Evolutionary conservation across 306 rosid genomes (phyloP).

Genomic region (Geum urbanum): DNA sequence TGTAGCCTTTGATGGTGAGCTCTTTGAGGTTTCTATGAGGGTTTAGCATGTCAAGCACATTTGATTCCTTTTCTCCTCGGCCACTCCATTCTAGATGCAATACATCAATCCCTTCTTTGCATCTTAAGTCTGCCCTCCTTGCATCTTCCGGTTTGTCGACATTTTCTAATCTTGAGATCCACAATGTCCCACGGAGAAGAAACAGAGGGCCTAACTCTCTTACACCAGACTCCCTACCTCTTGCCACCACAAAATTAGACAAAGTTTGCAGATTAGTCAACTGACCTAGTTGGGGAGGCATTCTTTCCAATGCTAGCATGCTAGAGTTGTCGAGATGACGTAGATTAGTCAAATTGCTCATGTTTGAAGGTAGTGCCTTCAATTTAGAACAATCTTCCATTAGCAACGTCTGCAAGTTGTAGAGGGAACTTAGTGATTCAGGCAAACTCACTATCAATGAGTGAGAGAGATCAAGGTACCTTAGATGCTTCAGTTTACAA

Average conservation of each 20-base stretch:
- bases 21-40: conserved; percentile 19
- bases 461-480: conserved; percentile 15
- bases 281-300: conserved; percentile 16
- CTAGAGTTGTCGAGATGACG: not conserved
- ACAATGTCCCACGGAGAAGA: conserved; percentile 2
- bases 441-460: conserved; percentile 1
- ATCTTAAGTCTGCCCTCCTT: not conserved
- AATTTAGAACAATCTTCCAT: conserved; percentile 12
- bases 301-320: not conserved
- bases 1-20: not conserved
- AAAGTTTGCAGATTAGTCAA: conserved; percentile 21
- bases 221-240: not conserved
- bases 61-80: not conserved
- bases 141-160: not conserved
- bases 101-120: conserved; percentile 6
- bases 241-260: not conserved
- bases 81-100: conserved; percentile 14
- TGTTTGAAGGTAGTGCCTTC: not conserved
- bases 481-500: conserved; percentile 13
- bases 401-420: conserved; percentile 33
- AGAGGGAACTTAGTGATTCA: conserved; percentile 12
- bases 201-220: conserved; percentile 3
- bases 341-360: not conserved
- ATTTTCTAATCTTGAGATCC: conserved; percentile 20
- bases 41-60: not conserved